Percentiles rank a stretch among this genome's conserved stretches.
Evolutionary conservation across 805 yeast species (phyloP).

Genomic region (Wickerhamomyces queroliae): DNA sequence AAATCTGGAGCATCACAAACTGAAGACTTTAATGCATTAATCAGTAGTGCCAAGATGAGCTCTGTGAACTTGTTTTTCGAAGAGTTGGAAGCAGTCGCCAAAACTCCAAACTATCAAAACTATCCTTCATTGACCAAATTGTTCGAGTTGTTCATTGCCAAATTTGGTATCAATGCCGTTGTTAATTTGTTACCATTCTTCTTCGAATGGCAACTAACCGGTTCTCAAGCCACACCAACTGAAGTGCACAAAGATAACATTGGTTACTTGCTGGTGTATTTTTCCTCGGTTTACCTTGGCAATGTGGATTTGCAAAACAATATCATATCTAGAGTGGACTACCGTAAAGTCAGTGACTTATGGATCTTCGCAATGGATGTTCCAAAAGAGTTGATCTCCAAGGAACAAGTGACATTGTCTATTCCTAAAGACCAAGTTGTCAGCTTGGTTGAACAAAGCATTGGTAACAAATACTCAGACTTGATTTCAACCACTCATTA

Average conservation of each 20-base stretch:
- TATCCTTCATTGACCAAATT: constrained; percentile 5
- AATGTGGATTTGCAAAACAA: constrained; percentile 7
- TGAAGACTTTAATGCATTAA: constrained; percentile 15
- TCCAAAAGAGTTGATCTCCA: constrained; percentile 11
- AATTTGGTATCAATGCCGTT: constrained; percentile 42
- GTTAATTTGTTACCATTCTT: constrained; percentile 40
- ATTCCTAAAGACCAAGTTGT: constrained; percentile 9
- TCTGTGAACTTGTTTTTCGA: constrained; percentile 18
- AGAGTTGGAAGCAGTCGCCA: constrained; percentile 8
- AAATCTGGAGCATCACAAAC: constrained; percentile 6
- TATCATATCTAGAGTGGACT: constrained; percentile 15
- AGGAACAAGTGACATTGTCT: constrained; percentile 7
- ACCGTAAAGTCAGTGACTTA: constrained; percentile 9
- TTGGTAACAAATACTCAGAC: constrained; percentile 11
- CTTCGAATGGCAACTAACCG: constrained; percentile 34
- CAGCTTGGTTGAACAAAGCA: constrained; percentile 2
- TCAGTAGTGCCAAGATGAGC: constrained; percentile 13
- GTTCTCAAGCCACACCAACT: not conserved
- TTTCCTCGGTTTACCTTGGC: constrained; percentile 7
- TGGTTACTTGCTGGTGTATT: constrained; percentile 12
- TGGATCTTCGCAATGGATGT: constrained; percentile 12
- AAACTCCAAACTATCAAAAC: constrained; percentile 2
- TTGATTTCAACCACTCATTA: constrained; percentile 17
- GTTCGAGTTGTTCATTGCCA: constrained; percentile 19
- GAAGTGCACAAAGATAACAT: constrained; percentile 15